phyloP scores from a whole-genome alignment of 345 rosid species.

The Laguncularia racemosa region DNA sequence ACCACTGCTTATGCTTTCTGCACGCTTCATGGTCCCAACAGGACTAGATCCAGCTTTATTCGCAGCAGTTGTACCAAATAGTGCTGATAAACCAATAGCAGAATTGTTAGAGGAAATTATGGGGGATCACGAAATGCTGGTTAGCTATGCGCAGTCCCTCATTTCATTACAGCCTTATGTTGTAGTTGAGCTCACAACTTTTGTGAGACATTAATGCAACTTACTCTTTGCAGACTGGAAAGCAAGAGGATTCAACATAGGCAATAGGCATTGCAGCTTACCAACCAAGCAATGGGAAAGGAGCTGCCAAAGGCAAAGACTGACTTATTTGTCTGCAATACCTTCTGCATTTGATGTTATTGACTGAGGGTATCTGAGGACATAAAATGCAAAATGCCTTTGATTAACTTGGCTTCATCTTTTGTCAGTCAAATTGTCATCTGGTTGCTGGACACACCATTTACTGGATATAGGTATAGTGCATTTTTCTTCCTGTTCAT shows the following conservation, averaged over 20 bases:
- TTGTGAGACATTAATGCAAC: background rate
- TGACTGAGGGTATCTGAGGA: too few relatives aligned
- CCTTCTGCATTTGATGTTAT: background rate
- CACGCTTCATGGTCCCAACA: conserved; percentile 17
- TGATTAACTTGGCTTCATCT: too few relatives aligned
- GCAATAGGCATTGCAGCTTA: background rate
- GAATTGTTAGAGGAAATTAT: conserved; percentile 75
- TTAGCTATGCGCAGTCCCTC: conserved; percentile 19
- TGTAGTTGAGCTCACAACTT: background rate
- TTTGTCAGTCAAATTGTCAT: too few relatives aligned
- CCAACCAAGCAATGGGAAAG: too few relatives aligned
- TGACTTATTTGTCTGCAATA: too few relatives aligned
- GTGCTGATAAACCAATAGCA: conserved; percentile 57
- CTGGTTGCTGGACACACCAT: too few relatives aligned
- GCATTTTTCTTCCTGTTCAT: too few relatives aligned
- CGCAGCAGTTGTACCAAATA: conserved; percentile 85
- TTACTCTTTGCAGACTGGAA: conserved; percentile 36
- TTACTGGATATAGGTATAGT: too few relatives aligned
- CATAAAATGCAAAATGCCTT: too few relatives aligned
- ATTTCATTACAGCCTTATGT: background rate
- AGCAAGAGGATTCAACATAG: conserved; percentile 13
- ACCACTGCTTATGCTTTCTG: background rate
- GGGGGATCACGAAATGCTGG: conserved; percentile 93
- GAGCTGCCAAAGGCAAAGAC: too few relatives aligned
- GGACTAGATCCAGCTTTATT: conserved; percentile 68